Percentiles rank a stretch among this genome's conserved stretches.
These are phyloP conservation scores for Quercus robur DNA, from an alignment of 306 rosid species.

Conservation along the genomic window DNA sequence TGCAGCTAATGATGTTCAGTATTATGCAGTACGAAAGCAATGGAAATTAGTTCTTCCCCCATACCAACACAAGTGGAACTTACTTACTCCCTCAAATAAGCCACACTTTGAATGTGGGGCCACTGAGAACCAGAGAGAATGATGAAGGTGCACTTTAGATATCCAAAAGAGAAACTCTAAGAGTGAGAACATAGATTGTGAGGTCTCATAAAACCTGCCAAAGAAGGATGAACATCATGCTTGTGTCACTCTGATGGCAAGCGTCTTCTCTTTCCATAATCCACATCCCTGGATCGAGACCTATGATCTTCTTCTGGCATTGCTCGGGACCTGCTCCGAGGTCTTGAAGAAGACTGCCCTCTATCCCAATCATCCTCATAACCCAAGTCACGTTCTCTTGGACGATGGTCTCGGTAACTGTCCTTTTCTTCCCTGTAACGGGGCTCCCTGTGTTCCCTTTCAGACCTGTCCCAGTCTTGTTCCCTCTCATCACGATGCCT, in stretches of 20 bases:
- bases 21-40: constrained; percentile 18
- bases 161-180: constrained; percentile 6
- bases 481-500: constrained; percentile 49
- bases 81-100: constrained; percentile 31
- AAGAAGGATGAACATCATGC: not conserved
- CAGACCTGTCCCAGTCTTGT: constrained; percentile 35
- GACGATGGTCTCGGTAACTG: constrained; percentile 37
- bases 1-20: constrained; percentile 19
- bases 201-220: constrained; percentile 4
- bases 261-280: constrained; percentile 45
- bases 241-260: constrained; percentile 38
- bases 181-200: constrained; percentile 7
- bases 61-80: constrained; percentile 29
- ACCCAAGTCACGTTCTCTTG: constrained; percentile 35
- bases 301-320: constrained; percentile 41
- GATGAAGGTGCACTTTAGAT: constrained; percentile 9
- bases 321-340: constrained; percentile 37
- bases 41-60: constrained; percentile 18
- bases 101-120: constrained; percentile 12
- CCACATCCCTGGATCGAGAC: constrained; percentile 45
- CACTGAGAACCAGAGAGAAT: not conserved
- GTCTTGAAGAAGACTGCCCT: constrained; percentile 42
- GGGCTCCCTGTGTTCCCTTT: constrained; percentile 39
- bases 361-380: constrained; percentile 52
- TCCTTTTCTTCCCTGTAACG: constrained; percentile 42